Evolutionary conservation across 78 protist species (phyloP).

Genomic region (Dictyostelium brefeldianum): DNA sequence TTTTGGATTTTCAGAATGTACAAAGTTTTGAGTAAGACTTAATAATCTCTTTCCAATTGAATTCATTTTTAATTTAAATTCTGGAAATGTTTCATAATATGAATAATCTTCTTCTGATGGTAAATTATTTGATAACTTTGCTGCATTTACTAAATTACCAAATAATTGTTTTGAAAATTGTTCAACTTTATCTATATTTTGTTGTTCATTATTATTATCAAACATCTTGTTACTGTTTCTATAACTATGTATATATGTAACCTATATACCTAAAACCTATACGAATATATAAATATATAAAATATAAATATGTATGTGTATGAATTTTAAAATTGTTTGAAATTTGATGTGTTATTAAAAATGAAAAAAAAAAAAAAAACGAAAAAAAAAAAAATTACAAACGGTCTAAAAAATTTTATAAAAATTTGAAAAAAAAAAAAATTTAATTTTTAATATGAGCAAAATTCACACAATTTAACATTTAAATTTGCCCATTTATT

Average conservation of each 20-base stretch:
- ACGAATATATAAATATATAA: too few relatives aligned
- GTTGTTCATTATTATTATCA: neutral
- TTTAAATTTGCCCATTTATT: too few relatives aligned
- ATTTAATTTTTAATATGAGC: too few relatives aligned
- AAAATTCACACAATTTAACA: too few relatives aligned
- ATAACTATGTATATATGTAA: too few relatives aligned
- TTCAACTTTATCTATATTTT: conserved; percentile 20
- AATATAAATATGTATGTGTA: too few relatives aligned
- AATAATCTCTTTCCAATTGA: conserved; percentile 43
- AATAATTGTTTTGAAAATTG: conserved; percentile 52
- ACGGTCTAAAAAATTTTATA: too few relatives aligned
- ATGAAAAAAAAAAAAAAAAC: too few relatives aligned
- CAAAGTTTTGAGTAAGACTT: conserved; percentile 49
- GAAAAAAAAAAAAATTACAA: too few relatives aligned
- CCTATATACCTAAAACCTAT: neutral
- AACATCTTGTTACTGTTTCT: neutral
- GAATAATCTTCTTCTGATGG: conserved; percentile 82
- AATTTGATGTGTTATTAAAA: too few relatives aligned
- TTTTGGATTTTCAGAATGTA: conserved; percentile 52
- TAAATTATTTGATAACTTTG: conserved; percentile 65
- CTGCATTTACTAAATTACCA: conserved; percentile 52
- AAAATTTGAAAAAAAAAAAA: too few relatives aligned
- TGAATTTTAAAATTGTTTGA: too few relatives aligned
- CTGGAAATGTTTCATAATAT: conserved; percentile 78
- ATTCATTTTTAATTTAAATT: conserved; percentile 60